Evolutionary conservation across 345 rosid species (phyloP), one percentile per base, ranked within the genome.

Genomic region (Citrus reticulata): DNA sequence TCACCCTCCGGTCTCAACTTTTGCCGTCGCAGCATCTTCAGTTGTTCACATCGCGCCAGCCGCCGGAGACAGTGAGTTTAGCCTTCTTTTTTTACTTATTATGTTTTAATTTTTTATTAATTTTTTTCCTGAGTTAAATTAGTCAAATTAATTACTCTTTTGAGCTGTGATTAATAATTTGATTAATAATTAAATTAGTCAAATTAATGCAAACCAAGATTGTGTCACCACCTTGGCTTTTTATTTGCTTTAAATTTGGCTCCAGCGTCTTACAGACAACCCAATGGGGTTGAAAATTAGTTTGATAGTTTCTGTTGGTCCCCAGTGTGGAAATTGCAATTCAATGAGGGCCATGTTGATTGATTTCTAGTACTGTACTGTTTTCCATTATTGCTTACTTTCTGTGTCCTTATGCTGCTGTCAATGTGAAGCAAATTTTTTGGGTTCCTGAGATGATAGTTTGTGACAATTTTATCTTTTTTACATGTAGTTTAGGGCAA

Each of bases 351-450:
- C 19, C 75, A n/a, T 77, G 68, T 81, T 71, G 57, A 68, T 80
- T 77, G 72, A 65, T 76, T 35, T 78, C 39, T 61, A 66, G 67
- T 46, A 62, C 80, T 72, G 57, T 63, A 54, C 67, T 72, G 63
- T 63, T 83, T 78, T 75, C 66, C 66, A 80, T 80, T 69, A 83
- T 83, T 77, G 82, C 32, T 60, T 66, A 67, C 81, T 82, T 82
- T 77, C 70, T 80, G 76, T 78, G 74, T 76, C 62, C 80, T 40
- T 11, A 61, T 55, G 62, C 46, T 40, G 46, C 78, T 60, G 11
- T 73, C 66, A 13, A 78, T 68, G 22, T 82, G 85, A 81, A 79
- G 51, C 75, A 55, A 34, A 60, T 80, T 77, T 82, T 39, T 70
- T 78, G 35, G 46, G 74, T 58, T 22, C 51, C 20, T 75, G 59